Evolutionary conservation across 2,329 filamentous ascomycete genomes (phyloP).

Genomic region (Exutisphaerella laricina): DNA sequence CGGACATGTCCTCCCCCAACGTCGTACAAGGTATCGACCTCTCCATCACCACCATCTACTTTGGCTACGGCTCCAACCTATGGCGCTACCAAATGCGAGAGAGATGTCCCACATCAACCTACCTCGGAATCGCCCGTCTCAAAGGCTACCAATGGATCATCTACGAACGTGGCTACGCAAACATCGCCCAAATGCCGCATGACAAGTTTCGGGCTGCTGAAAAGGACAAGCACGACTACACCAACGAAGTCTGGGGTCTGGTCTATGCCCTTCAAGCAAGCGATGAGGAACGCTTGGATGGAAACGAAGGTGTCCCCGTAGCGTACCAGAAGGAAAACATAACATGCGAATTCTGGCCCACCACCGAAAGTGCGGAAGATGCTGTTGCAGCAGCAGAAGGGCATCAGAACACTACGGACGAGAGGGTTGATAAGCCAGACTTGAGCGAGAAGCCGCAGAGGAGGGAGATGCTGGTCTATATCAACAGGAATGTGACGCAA

Average conservation of each 20-base stretch:
- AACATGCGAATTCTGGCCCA: conserved; percentile 41
- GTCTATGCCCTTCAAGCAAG: conserved; percentile 48
- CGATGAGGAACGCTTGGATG: conserved; percentile 52
- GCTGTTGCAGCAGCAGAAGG: not conserved
- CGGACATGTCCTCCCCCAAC: conserved; percentile 2
- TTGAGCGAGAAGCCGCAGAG: conserved; percentile 19
- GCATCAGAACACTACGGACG: not conserved
- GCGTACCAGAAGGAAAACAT: conserved; percentile 55
- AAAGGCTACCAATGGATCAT: conserved; percentile 60
- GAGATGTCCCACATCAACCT: conserved; percentile 54
- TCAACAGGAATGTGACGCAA: conserved; percentile 44
- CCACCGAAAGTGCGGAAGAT: conserved; percentile 2
- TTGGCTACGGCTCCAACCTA: conserved; percentile 67
- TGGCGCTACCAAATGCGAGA: conserved; percentile 58
- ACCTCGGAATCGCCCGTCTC: conserved; percentile 55
- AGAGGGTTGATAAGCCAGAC: conserved; percentile 21
- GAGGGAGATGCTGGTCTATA: conserved; percentile 52
- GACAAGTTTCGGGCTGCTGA: not conserved
- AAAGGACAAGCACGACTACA: conserved; percentile 14
- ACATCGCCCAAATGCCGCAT: conserved; percentile 46
- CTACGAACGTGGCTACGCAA: conserved; percentile 62
- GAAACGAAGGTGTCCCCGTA: conserved; percentile 57
- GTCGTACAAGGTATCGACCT: not conserved
- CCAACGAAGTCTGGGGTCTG: conserved; percentile 51
- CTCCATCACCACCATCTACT: conserved; percentile 36